A percentile compares a stretch with the other conserved stretches of the same genome.
Conservation (phyloP, 106 monocot species). For the Dendrobium officinale region DNA sequence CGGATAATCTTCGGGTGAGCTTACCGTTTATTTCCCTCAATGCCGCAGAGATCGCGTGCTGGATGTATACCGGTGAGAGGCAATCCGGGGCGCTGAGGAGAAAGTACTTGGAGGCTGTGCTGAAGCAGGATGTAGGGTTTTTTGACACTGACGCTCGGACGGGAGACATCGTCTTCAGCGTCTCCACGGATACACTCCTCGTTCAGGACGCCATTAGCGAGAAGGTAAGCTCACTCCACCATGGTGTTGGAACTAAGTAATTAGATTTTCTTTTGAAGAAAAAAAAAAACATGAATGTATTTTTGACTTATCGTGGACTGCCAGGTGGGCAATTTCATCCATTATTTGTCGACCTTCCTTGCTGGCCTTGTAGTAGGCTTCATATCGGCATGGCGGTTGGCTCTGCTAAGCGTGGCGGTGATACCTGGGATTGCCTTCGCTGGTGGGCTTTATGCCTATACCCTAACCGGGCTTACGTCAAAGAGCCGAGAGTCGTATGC, state of each 20-base stretch:
- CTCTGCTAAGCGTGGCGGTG: constrained; percentile 91
- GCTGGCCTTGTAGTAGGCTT: constrained; percentile 96
- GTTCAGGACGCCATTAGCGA: constrained; percentile 99
- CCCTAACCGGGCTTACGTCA: constrained; percentile 86
- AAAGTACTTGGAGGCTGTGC: constrained; percentile 80
- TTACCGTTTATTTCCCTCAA: background rate
- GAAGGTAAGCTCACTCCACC: constrained; percentile 46
- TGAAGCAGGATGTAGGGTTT: constrained; percentile 93
- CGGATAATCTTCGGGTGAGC: background rate
- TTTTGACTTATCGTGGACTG: background rate
- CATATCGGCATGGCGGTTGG: constrained; percentile 83
- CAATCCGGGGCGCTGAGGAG: constrained; percentile 76
- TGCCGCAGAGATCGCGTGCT: constrained; percentile 87
- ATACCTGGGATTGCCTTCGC: constrained; percentile 97
- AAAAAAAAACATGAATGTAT: background rate
- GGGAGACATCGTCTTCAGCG: constrained; percentile 96
- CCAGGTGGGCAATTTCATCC: constrained; percentile 98
- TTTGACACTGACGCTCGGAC: constrained; percentile 97
- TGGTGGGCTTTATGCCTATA: constrained; percentile 91
- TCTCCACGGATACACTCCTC: constrained; percentile 92
- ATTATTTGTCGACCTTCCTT: constrained; percentile 89
- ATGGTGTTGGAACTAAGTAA: background rate
- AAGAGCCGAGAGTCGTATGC: constrained; percentile 96
- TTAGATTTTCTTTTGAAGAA: background rate
- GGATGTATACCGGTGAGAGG: constrained; percentile 99